Evolutionary conservation across 768 basidiomycete genomes (phyloP).

Genomic region (Multifurca ochricompacta): DNA sequence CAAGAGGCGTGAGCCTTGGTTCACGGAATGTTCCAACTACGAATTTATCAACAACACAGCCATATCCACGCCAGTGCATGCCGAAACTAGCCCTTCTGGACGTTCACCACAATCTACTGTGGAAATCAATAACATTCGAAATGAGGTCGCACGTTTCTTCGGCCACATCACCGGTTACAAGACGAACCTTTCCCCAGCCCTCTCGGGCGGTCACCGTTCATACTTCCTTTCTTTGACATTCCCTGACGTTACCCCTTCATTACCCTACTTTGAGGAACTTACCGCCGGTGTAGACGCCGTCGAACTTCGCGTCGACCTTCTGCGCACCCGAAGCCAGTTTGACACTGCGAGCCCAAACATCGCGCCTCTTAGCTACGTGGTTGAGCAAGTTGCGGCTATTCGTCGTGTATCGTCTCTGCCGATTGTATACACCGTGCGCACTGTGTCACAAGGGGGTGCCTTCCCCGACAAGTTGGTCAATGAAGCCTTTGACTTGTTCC

Average conservation of each 20-base stretch:
- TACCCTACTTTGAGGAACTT: conserved; percentile 62
- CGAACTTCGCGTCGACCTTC: conserved; percentile 89
- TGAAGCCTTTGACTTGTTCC: conserved; percentile 67
- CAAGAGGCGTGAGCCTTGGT: conserved; percentile 80
- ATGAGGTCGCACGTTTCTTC: conserved; percentile 82
- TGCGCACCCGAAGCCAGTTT: conserved; percentile 45
- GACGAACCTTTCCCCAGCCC: conserved; percentile 54
- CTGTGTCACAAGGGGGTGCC: conserved; percentile 80
- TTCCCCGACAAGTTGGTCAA: conserved; percentile 75
- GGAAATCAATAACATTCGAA: conserved; percentile 34
- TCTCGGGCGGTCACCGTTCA: conserved; percentile 52
- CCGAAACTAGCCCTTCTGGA: conserved; percentile 11
- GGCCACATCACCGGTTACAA: conserved; percentile 68
- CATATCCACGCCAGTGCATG: conserved; percentile 16
- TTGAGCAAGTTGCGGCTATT: conserved; percentile 70
- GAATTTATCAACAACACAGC: conserved; percentile 75
- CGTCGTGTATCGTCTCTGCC: conserved; percentile 74
- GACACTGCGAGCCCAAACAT: conserved; percentile 46
- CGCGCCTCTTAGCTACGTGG: conserved; percentile 65
- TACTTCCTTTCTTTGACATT: conserved; percentile 93
- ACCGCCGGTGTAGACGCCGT: conserved; percentile 83
- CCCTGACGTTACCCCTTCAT: conserved; percentile 70
- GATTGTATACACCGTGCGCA: conserved; percentile 87
- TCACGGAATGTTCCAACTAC: conserved; percentile 69
- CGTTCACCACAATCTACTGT: conserved; percentile 4